Evolutionary conservation across 768 basidiomycete species (phyloP), one percentile per base, ranked within the genome.

Genomic region (Suillus subluteus): DNA sequence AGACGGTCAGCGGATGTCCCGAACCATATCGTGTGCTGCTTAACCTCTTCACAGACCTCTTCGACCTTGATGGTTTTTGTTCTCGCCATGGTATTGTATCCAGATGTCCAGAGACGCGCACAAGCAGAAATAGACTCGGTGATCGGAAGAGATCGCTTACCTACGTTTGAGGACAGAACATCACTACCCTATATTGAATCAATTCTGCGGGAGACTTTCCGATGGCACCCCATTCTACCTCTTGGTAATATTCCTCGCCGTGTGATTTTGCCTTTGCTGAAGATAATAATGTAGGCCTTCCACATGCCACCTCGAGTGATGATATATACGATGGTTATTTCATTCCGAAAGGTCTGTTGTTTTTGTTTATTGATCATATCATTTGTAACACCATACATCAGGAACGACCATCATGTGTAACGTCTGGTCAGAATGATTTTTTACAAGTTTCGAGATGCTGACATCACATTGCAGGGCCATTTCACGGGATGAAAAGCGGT

Each of bases 291-390:
- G 18, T 32, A 55, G 54, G 54, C 9, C 63, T 70, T 30, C 71
- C 75, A 2, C 78, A 79, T 62, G 62, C 65, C 6, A n/a, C 65
- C 1, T 79, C 79, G 0, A 67, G 72, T 44, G 78, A 79, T 61
- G 82, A 83, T 58, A 65, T 74, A 18, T 83, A 83, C 65, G 71
- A 76, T 26, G 80, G 81, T 16, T 84, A 82, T 65, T 73, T 84
- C 9, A 88, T 88, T 43, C 87, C 87, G 2, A 79, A 79, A 64
- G 86, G 86, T 50, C 63, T 15, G 21, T 50, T 21, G 11, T 55
- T 21, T 9, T 11, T 32, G 16, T 55, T 4, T 9, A 32, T 4
- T 32, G 16, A 32, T 2, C 18, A 32, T 2, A 21, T 32, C 8
- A 21, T 21, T 9, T 55, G 16, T 55, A 55, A 55, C 5, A 21